A percentile compares a stretch with the other conserved stretches of the same genome.
phyloP scores from a whole-genome alignment of 108 stramenopile genomes.

The Conticribra guillardii region DNA sequence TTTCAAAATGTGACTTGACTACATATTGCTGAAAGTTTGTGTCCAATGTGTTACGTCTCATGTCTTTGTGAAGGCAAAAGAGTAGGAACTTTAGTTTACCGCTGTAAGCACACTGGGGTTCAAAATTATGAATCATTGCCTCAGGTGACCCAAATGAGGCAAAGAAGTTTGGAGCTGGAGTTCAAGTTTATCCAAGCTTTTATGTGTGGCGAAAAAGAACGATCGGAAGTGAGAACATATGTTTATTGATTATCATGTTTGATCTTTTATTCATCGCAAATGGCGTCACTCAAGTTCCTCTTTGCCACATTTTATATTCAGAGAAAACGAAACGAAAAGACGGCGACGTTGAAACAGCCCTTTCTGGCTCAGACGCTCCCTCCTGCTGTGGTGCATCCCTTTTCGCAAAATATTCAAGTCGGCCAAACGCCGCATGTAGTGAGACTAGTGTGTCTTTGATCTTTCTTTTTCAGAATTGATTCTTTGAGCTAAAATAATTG shows the following conservation, averaged over 20 bases:
- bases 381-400: no score
- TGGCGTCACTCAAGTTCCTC: no score
- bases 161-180: conserved; percentile 27
- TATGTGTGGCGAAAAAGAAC: conserved; percentile 7
- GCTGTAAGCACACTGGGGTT: neutral
- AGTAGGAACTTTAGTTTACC: conserved; percentile 29
- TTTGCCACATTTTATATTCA: no score
- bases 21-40: neutral
- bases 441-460: no score
- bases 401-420: no score
- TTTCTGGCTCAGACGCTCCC: no score
- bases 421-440: no score
- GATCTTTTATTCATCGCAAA: neutral
- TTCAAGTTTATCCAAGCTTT: conserved; percentile 24
- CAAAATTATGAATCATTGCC: neutral
- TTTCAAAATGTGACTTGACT: neutral
- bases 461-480: no score
- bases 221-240: conserved; percentile 9
- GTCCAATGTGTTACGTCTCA: neutral
- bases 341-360: no score
- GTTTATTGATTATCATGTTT: neutral
- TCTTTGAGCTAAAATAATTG: no score
- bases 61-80: conserved; percentile 14
- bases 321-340: no score
- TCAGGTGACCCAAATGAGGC: neutral